phyloP scores from a whole-genome alignment of 2,329 filamentous ascomycete genomes.

The Monilinia polystroma region DNA sequence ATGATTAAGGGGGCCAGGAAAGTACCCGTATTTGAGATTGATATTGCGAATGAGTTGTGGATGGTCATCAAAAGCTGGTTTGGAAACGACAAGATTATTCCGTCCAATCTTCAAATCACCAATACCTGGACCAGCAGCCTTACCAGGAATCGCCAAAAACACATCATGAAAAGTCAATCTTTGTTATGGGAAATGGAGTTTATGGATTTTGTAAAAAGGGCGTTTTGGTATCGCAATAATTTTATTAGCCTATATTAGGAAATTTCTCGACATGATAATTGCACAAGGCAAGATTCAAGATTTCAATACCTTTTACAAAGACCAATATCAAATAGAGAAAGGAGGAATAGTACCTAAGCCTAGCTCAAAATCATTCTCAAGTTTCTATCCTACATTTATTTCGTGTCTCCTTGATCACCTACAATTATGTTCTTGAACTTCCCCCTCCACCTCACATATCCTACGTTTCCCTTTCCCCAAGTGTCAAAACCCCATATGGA shows the following conservation, averaged over 20 bases:
- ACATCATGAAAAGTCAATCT: constrained; percentile 15
- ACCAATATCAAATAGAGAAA: neutral
- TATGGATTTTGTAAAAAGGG: constrained; percentile 22
- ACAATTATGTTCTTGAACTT: too few species aligned
- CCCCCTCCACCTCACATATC: too few species aligned
- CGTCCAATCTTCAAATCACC: constrained; percentile 1
- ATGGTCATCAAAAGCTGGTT: constrained; percentile 8
- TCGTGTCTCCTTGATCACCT: too few species aligned
- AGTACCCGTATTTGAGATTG: constrained; percentile 20
- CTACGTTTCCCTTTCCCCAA: too few species aligned
- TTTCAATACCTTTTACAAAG: neutral
- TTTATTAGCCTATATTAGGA: neutral
- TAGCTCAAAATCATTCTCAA: too few species aligned
- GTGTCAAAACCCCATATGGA: too few species aligned
- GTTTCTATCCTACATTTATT: too few species aligned
- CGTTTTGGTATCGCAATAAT: constrained; percentile 24
- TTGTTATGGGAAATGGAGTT: constrained; percentile 20
- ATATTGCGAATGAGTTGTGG: neutral
- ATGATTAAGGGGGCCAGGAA: constrained; percentile 37
- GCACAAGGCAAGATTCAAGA: neutral
- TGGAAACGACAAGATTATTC: constrained; percentile 2
- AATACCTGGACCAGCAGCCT: neutral
- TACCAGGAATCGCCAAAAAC: neutral
- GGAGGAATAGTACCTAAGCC: neutral
- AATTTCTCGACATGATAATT: neutral